Evolutionary conservation across 306 rosid genomes (phyloP).

Genomic region (Lathyrus aphaca): DNA sequence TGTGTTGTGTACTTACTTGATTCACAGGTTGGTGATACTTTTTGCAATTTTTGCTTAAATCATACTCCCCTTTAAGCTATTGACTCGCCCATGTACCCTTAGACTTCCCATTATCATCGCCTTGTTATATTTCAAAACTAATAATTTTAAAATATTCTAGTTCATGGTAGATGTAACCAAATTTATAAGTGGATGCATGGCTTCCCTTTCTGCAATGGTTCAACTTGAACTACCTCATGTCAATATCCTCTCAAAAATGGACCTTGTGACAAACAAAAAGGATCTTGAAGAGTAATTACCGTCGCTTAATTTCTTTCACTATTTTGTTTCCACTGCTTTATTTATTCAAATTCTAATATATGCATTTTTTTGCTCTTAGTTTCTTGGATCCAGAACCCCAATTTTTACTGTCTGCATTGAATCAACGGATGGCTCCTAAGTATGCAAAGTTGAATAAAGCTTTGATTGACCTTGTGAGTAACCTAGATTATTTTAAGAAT

Average conservation of each 20-base stretch:
- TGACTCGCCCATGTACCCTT: slow-evolving; percentile 5
- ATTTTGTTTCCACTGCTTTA: slow-evolving; percentile 2
- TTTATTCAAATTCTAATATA: slow-evolving; percentile 22
- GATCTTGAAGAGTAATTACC: slow-evolving; percentile 70
- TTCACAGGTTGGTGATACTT: slow-evolving; percentile 72
- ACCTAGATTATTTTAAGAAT: not conserved
- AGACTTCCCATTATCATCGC: not conserved
- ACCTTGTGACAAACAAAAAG: slow-evolving; percentile 78
- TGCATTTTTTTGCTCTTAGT: slow-evolving; percentile 42
- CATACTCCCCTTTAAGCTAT: slow-evolving; percentile 15
- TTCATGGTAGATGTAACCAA: slow-evolving; percentile 90
- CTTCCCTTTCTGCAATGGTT: slow-evolving; percentile 82
- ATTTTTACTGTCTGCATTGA: slow-evolving; percentile 72
- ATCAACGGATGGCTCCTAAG: slow-evolving; percentile 83
- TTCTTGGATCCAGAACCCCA: slow-evolving; percentile 83
- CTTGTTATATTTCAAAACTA: slow-evolving; percentile 21
- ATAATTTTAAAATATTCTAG: slow-evolving; percentile 43
- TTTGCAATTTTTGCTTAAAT: slow-evolving; percentile 25
- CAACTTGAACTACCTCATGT: slow-evolving; percentile 93
- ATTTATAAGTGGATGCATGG: slow-evolving; percentile 96
- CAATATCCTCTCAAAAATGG: slow-evolving; percentile 95
- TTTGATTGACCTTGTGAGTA: slow-evolving; percentile 75
- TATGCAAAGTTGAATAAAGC: slow-evolving; percentile 85
- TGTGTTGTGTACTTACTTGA: slow-evolving; percentile 91
- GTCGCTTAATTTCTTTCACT: slow-evolving; percentile 14